Base-by-base conservation (phyloP, 2,329 filamentous ascomycete species). In the Fusarium ambrosium region DNA sequence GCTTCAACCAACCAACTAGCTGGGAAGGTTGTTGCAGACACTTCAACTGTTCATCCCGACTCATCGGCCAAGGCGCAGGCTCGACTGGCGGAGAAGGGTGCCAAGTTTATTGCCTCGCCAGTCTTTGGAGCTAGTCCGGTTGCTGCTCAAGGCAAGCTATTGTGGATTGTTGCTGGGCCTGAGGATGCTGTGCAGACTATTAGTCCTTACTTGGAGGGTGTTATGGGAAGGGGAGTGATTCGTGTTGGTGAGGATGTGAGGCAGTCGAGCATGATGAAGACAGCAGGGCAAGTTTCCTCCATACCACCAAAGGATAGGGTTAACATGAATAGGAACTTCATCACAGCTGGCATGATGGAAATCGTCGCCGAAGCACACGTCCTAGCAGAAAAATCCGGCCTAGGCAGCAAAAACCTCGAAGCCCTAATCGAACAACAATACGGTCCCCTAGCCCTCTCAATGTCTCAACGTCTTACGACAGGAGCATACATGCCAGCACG, bases 71-170 rank as follows among this genome's bases (percentile, higher is more conserved):
- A 71, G 7, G 78, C 81, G 1, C 68, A 82, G 1, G 58, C 65
- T 1, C 78, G 76, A 1, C 73, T 89, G 0, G 59, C 66, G 0
- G 73, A 68, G 6, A 73, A 67, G 13, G 80, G 80, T 0, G 84
- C 81, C 4, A 63, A 68, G 4, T 87, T 87, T 58, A 77, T 88
- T 32, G 83, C 86, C 0, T 81, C 82, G 0, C 87, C 87, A 0
- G 87, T 89, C 0, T 89, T 89, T 66, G 87, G 87, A 8, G 86
- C 86, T 4, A 87, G 86, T 0, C 84, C 86, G 0, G 81, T 87
- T n/a, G 87, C 87, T 1, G 82, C 81, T 1, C 77, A 84, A 18
- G 87, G 86, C 0, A 80, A 84, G 45, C 79, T 89, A 2, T 78
- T 89, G n/a, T 85, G 87, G 64, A 83, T 86, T 0, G 69, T 87